Base-by-base conservation (phyloP, 169 alveolate genomes). In the Plasmodium yoelii region DNA sequence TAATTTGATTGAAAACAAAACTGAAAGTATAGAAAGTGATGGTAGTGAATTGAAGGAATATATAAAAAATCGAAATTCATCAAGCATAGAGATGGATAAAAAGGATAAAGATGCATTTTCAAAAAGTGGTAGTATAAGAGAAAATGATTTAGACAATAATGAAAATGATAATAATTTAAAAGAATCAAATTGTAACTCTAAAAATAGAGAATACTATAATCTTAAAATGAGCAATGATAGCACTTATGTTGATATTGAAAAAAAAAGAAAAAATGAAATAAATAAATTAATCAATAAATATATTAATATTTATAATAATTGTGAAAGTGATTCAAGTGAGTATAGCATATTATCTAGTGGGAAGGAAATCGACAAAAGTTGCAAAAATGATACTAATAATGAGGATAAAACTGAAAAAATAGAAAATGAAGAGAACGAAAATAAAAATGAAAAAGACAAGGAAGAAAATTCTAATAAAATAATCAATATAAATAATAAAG, bases 211-310 rank as follows among this genome's bases (percentile, higher is more conserved):
- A 67, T 24, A 24, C 9, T 28, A 6, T 3, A 19, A 13, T 42
- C n/a, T 60, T 10, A 51, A 3, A 44, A 69, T 5, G 28, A 12
- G 44, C 49, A 34, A 34, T 34, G 57, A 73, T 34, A 63, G 53
- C 24, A 46, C 44, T 15, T 63, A 2, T 24, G 44, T 42, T 19
- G 28, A 53, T 22, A 19, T 42, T 59, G 82, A 67, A 82, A 72
- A 82, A 61, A 82, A 60, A 47, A 82, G 59, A 65, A 82, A 55
- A 70, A 65, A 82, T 61, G 71, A 82, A 82, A 67, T 82, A 46
- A 15, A 82, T 24, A 57, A 67, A 5, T 59, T 82, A 71, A 49
- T 82, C 60, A 82, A 67, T 28, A 82, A 65, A 19, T 82, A 82
- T 49, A 28, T 82, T 13, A 53, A 53, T 67, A 82, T 82, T 51